These are phyloP conservation scores for Citrus medica DNA, from an alignment of 345 rosid species.

Conservation along the genomic window DNA sequence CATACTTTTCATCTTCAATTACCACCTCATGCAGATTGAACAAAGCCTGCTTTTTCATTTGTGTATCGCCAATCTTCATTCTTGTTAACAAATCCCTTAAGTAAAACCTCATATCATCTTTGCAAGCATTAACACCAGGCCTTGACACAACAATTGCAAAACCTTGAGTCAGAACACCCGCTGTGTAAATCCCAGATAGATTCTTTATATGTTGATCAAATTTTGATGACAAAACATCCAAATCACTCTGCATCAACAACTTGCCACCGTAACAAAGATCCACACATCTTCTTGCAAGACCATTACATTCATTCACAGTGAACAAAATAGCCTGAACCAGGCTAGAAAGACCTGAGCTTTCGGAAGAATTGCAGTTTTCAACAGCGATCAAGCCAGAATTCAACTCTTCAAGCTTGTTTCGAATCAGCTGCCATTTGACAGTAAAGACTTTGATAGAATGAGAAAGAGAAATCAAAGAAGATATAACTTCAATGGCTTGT, in stretches of 20 bases:
- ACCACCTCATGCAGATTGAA: conserved; percentile 50
- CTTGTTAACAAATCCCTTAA: conserved; percentile 77
- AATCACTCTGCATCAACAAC: conserved; percentile 96
- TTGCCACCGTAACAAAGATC: conserved; percentile 78
- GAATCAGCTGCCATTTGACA: conserved; percentile 77
- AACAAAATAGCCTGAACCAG: conserved; percentile 41
- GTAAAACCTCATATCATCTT: conserved; percentile 84
- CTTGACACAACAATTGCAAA: conserved; percentile 81
- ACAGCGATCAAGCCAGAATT: conserved; percentile 53
- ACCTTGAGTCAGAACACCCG: conserved; percentile 58
- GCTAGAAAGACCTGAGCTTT: conserved; percentile 42
- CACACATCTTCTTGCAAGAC: conserved; percentile 69
- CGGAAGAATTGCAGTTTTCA: conserved; percentile 46
- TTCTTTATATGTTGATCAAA: conserved; percentile 51
- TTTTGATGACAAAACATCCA: conserved; percentile 60
- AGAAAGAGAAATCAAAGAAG: conserved; percentile 65
- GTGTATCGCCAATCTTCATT: conserved; percentile 83
- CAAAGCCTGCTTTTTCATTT: conserved; percentile 83
- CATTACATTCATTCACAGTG: conserved; percentile 46
- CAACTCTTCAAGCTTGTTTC: conserved; percentile 71
- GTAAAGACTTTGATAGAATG: conserved; percentile 63
- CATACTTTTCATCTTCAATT: conserved; percentile 65
- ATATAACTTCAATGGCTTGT: conserved; percentile 50
- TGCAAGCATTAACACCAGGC: conserved; percentile 59
- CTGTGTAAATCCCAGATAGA: conserved; percentile 56